These are phyloP conservation scores for Penicillium olsonii DNA, from an alignment of 2,329 filamentous ascomycete genomes.

Conservation along the genomic window DNA sequence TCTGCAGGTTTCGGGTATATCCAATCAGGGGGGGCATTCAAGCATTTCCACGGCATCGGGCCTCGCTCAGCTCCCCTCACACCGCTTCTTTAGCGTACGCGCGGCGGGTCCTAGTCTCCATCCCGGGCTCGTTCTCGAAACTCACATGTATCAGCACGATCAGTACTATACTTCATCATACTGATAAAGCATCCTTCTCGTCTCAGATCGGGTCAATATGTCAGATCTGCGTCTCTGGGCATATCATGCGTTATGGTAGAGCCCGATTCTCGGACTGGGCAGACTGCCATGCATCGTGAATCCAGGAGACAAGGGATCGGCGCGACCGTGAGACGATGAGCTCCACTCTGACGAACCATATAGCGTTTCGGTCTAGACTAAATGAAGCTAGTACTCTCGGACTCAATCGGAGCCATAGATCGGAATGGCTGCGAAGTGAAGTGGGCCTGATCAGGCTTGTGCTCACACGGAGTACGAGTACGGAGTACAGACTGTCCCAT, in stretches of 20 bases:
- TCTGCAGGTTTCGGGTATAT: not conserved
- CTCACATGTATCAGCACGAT: not conserved
- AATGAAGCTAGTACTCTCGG: not conserved
- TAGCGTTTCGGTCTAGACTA: not conserved
- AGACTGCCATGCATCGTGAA: not conserved
- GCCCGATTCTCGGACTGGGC: too few relatives aligned
- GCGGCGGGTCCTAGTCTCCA: not conserved
- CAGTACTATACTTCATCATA: too few relatives aligned
- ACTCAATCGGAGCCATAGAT: not conserved
- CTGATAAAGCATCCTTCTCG: too few relatives aligned
- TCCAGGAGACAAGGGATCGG: not conserved
- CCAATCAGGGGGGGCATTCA: not conserved
- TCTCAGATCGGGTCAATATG: too few relatives aligned
- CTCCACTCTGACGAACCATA: not conserved
- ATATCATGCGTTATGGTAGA: too few relatives aligned
- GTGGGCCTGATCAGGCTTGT: not conserved
- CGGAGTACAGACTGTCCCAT: too few relatives aligned
- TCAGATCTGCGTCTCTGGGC: too few relatives aligned
- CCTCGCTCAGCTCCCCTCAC: not conserved
- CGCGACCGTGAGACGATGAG: not conserved
- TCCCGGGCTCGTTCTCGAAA: not conserved
- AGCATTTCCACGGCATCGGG: not conserved
- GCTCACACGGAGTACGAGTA: too few relatives aligned
- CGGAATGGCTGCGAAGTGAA: not conserved
- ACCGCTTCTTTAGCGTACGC: not conserved